Evolutionary conservation across 306 rosid genomes (phyloP).

Genomic region (Cyamopsis tetragonoloba): DNA sequence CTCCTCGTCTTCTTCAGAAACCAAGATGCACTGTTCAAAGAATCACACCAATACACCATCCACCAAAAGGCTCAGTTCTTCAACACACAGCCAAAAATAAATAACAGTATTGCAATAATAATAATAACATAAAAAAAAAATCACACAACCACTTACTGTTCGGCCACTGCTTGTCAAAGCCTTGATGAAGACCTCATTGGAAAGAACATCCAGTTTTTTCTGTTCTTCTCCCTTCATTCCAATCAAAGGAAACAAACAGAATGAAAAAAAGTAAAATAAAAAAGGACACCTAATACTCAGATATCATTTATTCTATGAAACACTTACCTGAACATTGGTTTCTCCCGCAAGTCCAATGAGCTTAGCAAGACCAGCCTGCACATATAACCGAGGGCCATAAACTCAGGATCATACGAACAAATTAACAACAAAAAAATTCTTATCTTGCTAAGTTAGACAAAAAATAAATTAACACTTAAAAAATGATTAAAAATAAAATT

Average conservation of each 20-base stretch:
- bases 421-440: too few relatives aligned
- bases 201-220: constrained; percentile 94
- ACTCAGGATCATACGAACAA: too few relatives aligned
- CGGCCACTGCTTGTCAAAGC: constrained; percentile 92
- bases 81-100: background rate
- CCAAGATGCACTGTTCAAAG: constrained; percentile 74
- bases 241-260: background rate
- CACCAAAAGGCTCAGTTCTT: constrained; percentile 15
- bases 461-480: too few relatives aligned
- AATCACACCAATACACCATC: constrained; percentile 14
- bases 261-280: background rate
- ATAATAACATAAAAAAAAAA: background rate
- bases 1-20: constrained; percentile 94
- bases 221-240: constrained; percentile 89
- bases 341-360: constrained; percentile 99
- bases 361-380: constrained; percentile 96
- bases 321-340: constrained; percentile 88
- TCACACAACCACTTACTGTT: constrained; percentile 55
- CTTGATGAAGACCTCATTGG: constrained; percentile 90
- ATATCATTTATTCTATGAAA: background rate
- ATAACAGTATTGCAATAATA: too few relatives aligned
- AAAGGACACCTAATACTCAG: background rate
- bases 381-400: background rate
- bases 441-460: too few relatives aligned
- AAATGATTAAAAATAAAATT: too few relatives aligned